Base-by-base conservation (phyloP, 2,329 filamentous ascomycete species). In the Aspergillus sp. region DNA sequence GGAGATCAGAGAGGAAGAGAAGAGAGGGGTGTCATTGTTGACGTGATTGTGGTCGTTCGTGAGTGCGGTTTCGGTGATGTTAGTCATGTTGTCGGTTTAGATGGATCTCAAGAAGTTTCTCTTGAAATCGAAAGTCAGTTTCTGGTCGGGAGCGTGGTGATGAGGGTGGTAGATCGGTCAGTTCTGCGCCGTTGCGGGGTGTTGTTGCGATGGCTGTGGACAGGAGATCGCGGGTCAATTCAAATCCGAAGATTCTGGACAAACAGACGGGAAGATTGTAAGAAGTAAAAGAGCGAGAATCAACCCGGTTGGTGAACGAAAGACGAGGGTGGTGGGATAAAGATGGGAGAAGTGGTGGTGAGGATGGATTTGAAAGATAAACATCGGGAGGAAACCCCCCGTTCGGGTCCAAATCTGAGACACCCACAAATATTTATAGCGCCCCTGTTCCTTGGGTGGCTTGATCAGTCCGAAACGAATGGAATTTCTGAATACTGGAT, bases 1-100 rank as follows among this genome's bases (percentile, higher is more conserved):
- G 20, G 90, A 91, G 72, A 97, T 87, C 66, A 97, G 86, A 56
- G 84, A 76, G 58, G 82, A 69, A 52, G 87, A 82, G 81, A 97
- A 97, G 71, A 97, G 88, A 32, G 84, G 87, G 23, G 64, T 57
- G 61, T 82, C 75, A 45, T 77, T 16, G 38, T 42, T 6, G 13
- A 19, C 16, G 19, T 19, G 16, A 17, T 21, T 47, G 49, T 59
- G 56, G 36, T 61, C 52, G 55, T 54, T 60, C 53, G 56, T 58
- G 52, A 53, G 53, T 1, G 40, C 19, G 36, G 53, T 36, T 17
- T 58, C 23, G 46, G 47, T 49, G n/a, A 54, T 55, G 32, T 58
- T 54, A 23, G 57, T 57, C 55, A 63, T 59, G 49, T 55, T 64
- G 11, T 52, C 19, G 7, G 11, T 42, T 42, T 21, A 17, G 2